These are phyloP conservation scores for Tilletia indica DNA, from an alignment of 1,284 basidiomycete genomes.

Conservation along the genomic window DNA sequence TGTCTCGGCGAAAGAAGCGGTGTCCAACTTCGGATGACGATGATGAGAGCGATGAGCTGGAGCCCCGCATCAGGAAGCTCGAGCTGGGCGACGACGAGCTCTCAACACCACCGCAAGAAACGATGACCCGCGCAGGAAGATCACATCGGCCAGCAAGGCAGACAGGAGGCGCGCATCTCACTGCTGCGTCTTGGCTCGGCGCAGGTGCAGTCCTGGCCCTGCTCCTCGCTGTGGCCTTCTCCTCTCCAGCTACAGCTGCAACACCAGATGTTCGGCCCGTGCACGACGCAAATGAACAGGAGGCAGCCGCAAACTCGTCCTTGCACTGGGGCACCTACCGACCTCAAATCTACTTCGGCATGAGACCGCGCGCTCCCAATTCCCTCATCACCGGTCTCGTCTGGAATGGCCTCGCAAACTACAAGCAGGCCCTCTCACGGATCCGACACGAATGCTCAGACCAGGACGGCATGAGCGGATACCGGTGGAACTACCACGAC, in stretches of 20 bases:
- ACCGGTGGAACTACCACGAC: conserved; percentile 85
- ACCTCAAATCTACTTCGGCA: conserved; percentile 87
- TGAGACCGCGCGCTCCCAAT: conserved; percentile 77
- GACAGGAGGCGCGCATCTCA: no score
- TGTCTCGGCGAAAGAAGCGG: no score
- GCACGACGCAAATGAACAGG: conserved; percentile 6
- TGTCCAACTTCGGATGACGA: no score
- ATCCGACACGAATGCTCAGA: conserved; percentile 87
- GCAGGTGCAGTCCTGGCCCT: not conserved
- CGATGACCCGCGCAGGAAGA: no score
- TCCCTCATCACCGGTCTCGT: conserved; percentile 85
- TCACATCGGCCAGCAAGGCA: no score
- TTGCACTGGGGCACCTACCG: conserved; percentile 87
- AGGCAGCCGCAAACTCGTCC: conserved; percentile 54
- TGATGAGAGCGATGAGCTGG: no score
- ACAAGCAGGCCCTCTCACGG: conserved; percentile 47
- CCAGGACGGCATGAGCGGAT: conserved; percentile 73
- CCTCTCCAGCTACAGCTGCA: not conserved
- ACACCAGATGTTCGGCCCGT: not conserved
- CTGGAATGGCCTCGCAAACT: conserved; percentile 63
- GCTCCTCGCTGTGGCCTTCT: not conserved
- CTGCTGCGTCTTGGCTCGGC: not conserved
- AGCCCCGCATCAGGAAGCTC: no score
- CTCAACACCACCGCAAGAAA: no score
- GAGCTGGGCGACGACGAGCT: no score